These are phyloP conservation scores for Cenchrus fungigraminus DNA, from an alignment of 176 grass and related monocot species.

Conservation along the genomic window DNA sequence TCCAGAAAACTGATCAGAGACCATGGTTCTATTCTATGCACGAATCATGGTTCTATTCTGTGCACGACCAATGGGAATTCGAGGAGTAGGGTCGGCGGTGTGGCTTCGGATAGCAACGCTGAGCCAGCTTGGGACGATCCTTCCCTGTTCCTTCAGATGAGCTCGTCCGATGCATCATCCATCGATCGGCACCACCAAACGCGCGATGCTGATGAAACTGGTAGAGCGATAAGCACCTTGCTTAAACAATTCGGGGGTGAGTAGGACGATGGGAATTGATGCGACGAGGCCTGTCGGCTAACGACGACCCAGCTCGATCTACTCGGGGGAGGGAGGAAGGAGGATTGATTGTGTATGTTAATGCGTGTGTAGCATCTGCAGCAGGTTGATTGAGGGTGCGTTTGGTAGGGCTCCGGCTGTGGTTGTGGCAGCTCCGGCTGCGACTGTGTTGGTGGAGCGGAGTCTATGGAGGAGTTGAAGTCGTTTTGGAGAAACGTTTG, in stretches of 20 bases:
- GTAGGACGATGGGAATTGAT: conserved; percentile 37
- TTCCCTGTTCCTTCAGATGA: conserved; percentile 52
- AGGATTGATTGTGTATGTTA: background rate
- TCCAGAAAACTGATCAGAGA: background rate
- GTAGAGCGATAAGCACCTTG: background rate
- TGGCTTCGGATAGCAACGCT: conserved; percentile 37
- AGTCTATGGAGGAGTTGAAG: too few relatives aligned
- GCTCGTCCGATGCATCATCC: conserved; percentile 26
- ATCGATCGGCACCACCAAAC: conserved; percentile 21
- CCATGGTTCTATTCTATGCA: background rate
- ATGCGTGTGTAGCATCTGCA: conserved; percentile 5
- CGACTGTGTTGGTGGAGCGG: too few relatives aligned
- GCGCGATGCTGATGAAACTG: background rate
- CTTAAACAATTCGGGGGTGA: conserved; percentile 34
- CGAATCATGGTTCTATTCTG: conserved; percentile 12
- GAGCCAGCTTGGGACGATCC: background rate
- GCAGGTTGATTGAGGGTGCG: background rate
- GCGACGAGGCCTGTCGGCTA: conserved; percentile 25
- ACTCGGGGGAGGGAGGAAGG: background rate
- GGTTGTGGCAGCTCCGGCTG: too few relatives aligned
- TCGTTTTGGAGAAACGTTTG: too few relatives aligned
- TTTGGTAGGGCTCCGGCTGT: too few relatives aligned
- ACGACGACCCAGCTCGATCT: conserved; percentile 19
- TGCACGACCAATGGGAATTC: conserved; percentile 4
- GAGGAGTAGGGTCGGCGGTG: conserved; percentile 27